Conservation (phyloP, 176 grass and related monocot genomes). For the Paspalum vaginatum region DNA sequence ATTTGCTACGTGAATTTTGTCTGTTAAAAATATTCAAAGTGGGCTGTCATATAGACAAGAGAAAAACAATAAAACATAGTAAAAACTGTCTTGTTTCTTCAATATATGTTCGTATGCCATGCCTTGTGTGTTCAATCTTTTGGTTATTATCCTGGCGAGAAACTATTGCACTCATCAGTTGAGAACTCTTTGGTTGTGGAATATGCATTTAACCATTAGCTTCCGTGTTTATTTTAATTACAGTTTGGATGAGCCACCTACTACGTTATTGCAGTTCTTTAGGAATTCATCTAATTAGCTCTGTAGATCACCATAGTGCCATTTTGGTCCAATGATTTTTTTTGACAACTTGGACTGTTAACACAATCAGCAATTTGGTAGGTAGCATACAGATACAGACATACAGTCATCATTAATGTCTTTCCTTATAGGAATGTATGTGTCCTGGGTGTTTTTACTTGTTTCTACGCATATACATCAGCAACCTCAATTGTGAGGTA, state of each 20-base stretch:
- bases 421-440: background rate
- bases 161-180: background rate
- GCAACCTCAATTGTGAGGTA: slow-evolving; percentile 14
- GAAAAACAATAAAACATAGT: background rate
- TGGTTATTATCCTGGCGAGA: background rate
- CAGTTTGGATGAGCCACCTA: slow-evolving; percentile 4
- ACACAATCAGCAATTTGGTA: background rate
- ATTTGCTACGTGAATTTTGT: background rate
- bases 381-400: background rate
- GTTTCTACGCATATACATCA: slow-evolving; percentile 17
- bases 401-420: background rate
- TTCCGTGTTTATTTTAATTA: background rate
- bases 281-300: slow-evolving; percentile 13
- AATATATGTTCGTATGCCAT: background rate
- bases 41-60: background rate
- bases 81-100: background rate
- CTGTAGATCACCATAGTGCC: background rate
- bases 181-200: background rate
- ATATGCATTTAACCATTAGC: background rate
- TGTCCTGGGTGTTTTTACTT: background rate
- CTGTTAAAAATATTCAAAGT: background rate
- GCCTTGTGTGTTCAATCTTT: background rate
- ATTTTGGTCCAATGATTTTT: background rate
- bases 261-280: background rate
- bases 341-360: background rate